phyloP scores from a whole-genome alignment of 805 yeast species.

The Candida caryicola region DNA sequence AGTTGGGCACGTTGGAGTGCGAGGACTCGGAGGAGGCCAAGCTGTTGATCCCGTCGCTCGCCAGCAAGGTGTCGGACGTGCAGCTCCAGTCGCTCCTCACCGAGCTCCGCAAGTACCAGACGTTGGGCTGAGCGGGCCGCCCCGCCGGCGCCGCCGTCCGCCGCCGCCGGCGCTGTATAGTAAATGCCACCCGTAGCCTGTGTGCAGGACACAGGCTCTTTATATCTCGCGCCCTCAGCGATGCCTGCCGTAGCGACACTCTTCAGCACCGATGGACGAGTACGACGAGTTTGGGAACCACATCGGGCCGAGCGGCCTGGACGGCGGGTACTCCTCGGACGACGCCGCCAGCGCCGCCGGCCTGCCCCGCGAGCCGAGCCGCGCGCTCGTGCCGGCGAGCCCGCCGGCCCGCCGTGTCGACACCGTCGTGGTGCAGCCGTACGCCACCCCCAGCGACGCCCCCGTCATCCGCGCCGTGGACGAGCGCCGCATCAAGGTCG shows the following conservation, averaged over 20 bases:
- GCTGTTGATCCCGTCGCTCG: constrained; percentile 85
- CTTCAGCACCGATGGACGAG: constrained; percentile 44
- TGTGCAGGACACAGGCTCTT: too few species aligned
- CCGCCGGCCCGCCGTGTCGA: too few species aligned
- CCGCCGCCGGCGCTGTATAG: too few species aligned
- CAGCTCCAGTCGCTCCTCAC: constrained; percentile 85
- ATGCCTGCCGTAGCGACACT: too few species aligned
- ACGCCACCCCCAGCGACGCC: constrained; percentile 29
- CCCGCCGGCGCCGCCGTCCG: too few species aligned
- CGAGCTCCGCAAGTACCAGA: constrained; percentile 66
- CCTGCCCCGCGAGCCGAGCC: too few species aligned
- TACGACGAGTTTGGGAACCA: constrained; percentile 83
- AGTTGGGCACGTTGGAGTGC: constrained; percentile 84
- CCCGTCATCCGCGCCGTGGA: constrained; percentile 63
- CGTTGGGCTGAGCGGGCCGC: constrained; percentile 27
- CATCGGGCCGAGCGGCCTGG: constrained; percentile 52
- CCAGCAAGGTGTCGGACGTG: constrained; percentile 75
- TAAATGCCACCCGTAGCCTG: too few species aligned
- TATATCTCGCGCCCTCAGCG: too few species aligned
- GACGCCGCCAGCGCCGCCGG: too few species aligned
- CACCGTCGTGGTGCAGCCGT: constrained; percentile 46
- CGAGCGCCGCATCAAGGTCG: constrained; percentile 45
- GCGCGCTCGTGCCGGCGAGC: too few species aligned
- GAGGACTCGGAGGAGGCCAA: constrained; percentile 98
- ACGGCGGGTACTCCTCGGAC: constrained; percentile 32